phyloP scores from a whole-genome alignment of 768 basidiomycete species.

The Calvatia gigantea region DNA sequence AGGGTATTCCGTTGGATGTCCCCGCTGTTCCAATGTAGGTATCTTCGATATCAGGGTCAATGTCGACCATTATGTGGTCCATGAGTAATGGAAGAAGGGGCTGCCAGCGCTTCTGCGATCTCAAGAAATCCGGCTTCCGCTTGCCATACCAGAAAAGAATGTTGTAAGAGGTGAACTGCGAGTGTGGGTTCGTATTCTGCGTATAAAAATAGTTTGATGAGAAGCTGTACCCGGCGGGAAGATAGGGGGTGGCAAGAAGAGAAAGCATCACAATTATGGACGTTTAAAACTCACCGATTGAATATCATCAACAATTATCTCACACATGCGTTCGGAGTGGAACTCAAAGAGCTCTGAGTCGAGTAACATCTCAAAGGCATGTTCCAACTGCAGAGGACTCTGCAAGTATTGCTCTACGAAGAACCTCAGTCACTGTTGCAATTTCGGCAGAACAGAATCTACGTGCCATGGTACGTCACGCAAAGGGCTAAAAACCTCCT shows the following conservation, averaged over 20 bases:
- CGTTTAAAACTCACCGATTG: slow-evolving; percentile 47
- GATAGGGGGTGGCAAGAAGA: slow-evolving; percentile 12
- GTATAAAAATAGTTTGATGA: slow-evolving; percentile 6
- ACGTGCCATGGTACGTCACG: slow-evolving; percentile 82
- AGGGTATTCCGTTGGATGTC: slow-evolving; percentile 30
- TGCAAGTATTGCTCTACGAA: slow-evolving; percentile 76
- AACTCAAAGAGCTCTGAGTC: slow-evolving; percentile 86
- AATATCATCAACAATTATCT: slow-evolving; percentile 68
- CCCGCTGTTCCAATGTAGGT: slow-evolving; percentile 45
- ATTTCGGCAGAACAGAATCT: slow-evolving; percentile 5
- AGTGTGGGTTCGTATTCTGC: slow-evolving; percentile 84
- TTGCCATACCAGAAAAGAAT: slow-evolving; percentile 76
- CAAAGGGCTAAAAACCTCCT: slow-evolving; percentile 76
- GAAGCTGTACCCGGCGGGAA: background rate
- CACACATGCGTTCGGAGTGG: slow-evolving; percentile 90
- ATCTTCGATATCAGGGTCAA: slow-evolving; percentile 73
- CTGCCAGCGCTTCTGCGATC: slow-evolving; percentile 81
- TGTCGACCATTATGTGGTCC: slow-evolving; percentile 79
- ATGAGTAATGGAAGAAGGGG: slow-evolving; percentile 78
- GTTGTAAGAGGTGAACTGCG: slow-evolving; percentile 74
- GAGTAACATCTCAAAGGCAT: slow-evolving; percentile 74
- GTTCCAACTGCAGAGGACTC: slow-evolving; percentile 77
- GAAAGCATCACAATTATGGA: slow-evolving; percentile 4
- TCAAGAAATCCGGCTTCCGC: slow-evolving; percentile 64
- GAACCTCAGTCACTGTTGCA: slow-evolving; percentile 11